Evolutionary conservation across 192 early-diverging fungal species (phyloP).

Genomic region (Glomus cerebriforme): DNA sequence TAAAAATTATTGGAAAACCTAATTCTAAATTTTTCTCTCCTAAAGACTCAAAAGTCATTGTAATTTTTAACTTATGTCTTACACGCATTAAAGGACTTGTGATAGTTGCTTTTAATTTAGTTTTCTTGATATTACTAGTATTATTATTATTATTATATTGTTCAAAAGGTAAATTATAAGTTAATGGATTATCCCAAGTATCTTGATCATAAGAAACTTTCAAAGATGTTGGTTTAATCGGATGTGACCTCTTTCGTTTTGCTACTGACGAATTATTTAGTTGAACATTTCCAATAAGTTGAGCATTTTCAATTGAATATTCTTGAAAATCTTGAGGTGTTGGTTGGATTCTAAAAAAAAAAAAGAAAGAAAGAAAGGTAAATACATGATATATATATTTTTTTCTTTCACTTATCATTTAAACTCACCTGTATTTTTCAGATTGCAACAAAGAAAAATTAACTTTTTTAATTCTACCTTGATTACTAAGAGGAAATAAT

Average conservation of each 20-base stretch:
- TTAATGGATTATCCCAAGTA: constrained; percentile 29
- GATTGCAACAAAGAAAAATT: constrained; percentile 28
- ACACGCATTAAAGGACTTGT: constrained; percentile 29
- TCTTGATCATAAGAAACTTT: constrained; percentile 16
- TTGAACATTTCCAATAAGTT: constrained; percentile 30
- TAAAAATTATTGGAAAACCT: constrained; percentile 22
- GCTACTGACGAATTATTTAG: not conserved
- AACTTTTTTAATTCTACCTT: constrained; percentile 16
- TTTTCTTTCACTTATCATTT: no score
- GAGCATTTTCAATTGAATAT: constrained; percentile 23
- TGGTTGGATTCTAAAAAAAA: constrained; percentile 24
- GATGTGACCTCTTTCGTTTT: constrained; percentile 27
- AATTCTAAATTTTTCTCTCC: constrained; percentile 17
- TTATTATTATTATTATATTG: not conserved
- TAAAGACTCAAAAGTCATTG: constrained; percentile 11
- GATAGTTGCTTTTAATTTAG: constrained; percentile 16
- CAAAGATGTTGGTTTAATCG: constrained; percentile 25
- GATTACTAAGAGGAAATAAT: constrained; percentile 14
- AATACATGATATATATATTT: not conserved
- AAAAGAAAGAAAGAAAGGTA: not conserved
- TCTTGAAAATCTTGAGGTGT: constrained; percentile 20
- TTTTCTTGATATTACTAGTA: not conserved
- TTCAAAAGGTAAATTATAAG: constrained; percentile 27
- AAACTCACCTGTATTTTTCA: constrained; percentile 30
- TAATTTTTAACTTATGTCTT: constrained; percentile 23